Percentiles rank a stretch among this genome's conserved stretches.
Evolutionary conservation across 345 rosid species (phyloP).

Genomic region (Eucalyptus coolabah): DNA sequence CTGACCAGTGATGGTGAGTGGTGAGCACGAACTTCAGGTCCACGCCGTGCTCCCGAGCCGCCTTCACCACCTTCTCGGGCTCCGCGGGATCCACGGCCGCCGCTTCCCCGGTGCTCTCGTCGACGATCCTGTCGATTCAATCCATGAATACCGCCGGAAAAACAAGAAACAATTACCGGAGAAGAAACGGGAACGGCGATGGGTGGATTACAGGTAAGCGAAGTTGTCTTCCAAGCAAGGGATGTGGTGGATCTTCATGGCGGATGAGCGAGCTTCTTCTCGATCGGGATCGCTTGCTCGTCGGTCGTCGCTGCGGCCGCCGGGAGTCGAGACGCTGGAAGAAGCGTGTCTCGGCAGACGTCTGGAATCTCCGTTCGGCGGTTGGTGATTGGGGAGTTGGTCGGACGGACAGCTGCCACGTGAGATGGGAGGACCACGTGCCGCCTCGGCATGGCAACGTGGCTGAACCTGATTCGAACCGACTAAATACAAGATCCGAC

Average conservation of each 20-base stretch:
- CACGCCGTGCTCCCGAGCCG: constrained; percentile 33
- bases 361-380: not conserved
- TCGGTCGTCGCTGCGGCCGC: not conserved
- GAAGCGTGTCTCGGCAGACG: not conserved
- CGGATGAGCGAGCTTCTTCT: not conserved
- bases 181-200: not conserved
- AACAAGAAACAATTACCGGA: not conserved
- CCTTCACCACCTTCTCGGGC: constrained; percentile 49
- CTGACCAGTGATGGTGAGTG: constrained; percentile 89
- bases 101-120: constrained; percentile 70
- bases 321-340: not conserved
- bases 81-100: constrained; percentile 98
- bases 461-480: not conserved
- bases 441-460: not conserved
- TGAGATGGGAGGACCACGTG: not conserved
- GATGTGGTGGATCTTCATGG: constrained; percentile 51
- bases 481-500: not conserved
- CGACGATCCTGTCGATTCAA: constrained; percentile 39
- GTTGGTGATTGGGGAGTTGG: not conserved
- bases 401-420: not conserved
- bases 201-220: constrained; percentile 50
- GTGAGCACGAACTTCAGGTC: constrained; percentile 67
- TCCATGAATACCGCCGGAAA: not conserved
- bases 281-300: not conserved
- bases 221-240: constrained; percentile 91